These are phyloP conservation scores for Trichoderma aggressivum DNA, from an alignment of 2,329 filamentous ascomycete species.

Conservation along the genomic window DNA sequence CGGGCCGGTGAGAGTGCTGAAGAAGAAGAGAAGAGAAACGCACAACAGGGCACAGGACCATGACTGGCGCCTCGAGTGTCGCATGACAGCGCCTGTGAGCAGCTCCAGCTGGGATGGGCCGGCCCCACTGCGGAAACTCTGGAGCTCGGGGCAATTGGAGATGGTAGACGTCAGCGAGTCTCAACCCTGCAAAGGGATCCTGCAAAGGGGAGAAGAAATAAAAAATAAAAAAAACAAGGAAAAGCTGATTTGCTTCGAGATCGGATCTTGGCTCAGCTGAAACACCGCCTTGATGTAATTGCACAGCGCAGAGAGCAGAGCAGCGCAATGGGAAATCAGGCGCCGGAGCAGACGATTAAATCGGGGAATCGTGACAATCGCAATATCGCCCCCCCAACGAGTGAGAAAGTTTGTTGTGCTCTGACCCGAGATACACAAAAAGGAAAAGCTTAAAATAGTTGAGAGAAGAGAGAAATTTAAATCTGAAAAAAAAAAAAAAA, in stretches of 20 bases:
- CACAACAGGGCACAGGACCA: background rate
- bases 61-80: background rate
- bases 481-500: no score
- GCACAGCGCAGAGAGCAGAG: background rate
- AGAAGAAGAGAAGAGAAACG: background rate
- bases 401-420: background rate
- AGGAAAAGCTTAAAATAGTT: background rate
- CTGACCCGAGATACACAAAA: background rate
- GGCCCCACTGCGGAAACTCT: constrained; percentile 6
- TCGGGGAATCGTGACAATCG: background rate
- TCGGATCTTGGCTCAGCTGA: background rate
- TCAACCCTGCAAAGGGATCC: background rate
- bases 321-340: background rate
- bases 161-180: constrained; percentile 1
- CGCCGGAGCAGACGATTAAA: background rate
- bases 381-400: background rate
- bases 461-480: background rate
- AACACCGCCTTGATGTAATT: background rate
- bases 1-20: background rate
- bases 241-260: background rate
- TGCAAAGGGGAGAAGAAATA: background rate
- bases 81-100: constrained; percentile 5
- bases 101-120: background rate
- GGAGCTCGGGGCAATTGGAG: background rate
- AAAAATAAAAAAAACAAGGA: background rate